Percentiles rank a stretch among this genome's conserved stretches.
Conservation (phyloP, 2,329 filamentous ascomycete species). For the Cercospora sojina region DNA sequence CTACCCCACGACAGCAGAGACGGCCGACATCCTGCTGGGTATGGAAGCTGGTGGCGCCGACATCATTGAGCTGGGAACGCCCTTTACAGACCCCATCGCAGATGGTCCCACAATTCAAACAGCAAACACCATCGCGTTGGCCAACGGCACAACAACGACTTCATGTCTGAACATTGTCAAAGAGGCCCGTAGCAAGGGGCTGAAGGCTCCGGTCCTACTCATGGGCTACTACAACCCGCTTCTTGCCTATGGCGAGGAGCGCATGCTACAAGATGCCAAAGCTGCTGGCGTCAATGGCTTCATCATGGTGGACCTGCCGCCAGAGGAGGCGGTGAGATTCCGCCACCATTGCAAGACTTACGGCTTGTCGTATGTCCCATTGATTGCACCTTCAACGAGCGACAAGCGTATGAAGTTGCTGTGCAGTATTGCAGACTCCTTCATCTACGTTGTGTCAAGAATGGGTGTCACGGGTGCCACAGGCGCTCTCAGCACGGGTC, state of each 20-base stretch:
- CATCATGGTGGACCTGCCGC: slow-evolving; percentile 92
- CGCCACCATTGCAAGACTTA: slow-evolving; percentile 76
- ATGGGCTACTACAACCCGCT: slow-evolving; percentile 99
- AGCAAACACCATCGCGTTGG: slow-evolving; percentile 82
- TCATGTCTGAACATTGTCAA: slow-evolving; percentile 80
- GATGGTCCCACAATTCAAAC: slow-evolving; percentile 97
- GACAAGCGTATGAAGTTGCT: slow-evolving; percentile 92
- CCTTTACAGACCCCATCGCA: slow-evolving; percentile 97
- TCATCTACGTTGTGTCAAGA: slow-evolving; percentile 96
- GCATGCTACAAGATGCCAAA: slow-evolving; percentile 78
- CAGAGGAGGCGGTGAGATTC: slow-evolving; percentile 93
- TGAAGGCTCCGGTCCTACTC: slow-evolving; percentile 79
- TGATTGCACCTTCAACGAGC: slow-evolving; percentile 91
- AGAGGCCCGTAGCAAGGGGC: slow-evolving; percentile 71
- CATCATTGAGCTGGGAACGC: slow-evolving; percentile 90
- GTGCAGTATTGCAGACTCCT: slow-evolving; percentile 94
- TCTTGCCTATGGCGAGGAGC: slow-evolving; percentile 89
- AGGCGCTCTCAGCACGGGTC: slow-evolving; percentile 74
- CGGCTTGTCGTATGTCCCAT: slow-evolving; percentile 91
- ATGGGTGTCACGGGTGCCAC: slow-evolving; percentile 95
- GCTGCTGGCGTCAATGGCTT: slow-evolving; percentile 89
- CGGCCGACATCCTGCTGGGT: slow-evolving; percentile 77
- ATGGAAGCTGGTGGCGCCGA: slow-evolving; percentile 94
- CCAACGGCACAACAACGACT: slow-evolving; percentile 82
- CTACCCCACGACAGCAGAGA: slow-evolving; percentile 78